phyloP scores from a whole-genome alignment of 495 filamentous ascomycete genomes.

The Neurospora sp. region DNA sequence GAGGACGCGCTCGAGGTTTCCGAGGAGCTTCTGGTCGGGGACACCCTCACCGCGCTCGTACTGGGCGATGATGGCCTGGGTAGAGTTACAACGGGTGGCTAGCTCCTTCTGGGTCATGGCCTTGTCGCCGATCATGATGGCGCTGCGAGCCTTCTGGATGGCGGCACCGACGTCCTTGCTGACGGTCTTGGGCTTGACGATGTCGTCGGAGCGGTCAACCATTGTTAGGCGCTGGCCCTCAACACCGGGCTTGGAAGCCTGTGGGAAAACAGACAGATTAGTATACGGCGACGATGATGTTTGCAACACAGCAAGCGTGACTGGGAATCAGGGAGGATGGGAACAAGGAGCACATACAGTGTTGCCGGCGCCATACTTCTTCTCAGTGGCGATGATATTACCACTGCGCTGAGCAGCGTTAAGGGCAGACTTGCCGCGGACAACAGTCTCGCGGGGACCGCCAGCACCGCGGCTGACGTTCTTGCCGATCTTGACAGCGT shows the following conservation, averaged over 20 bases:
- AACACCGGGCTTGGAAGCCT: slow-evolving; percentile 48
- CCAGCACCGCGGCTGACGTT: slow-evolving; percentile 56
- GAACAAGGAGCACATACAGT: slow-evolving; percentile 46
- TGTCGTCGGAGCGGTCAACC: slow-evolving; percentile 95
- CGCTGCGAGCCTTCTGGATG: slow-evolving; percentile 62
- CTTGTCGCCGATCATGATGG: slow-evolving; percentile 57
- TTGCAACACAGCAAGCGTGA: neutral
- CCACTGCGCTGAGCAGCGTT: slow-evolving; percentile 85
- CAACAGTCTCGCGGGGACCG: slow-evolving; percentile 67
- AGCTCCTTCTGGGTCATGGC: slow-evolving; percentile 92
- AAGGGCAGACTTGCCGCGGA: slow-evolving; percentile 74
- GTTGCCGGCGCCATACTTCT: slow-evolving; percentile 76
- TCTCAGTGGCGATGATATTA: slow-evolving; percentile 72
- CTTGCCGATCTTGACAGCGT: slow-evolving; percentile 84
- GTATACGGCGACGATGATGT: neutral
- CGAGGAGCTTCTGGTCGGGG: slow-evolving; percentile 77
- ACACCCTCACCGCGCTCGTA: slow-evolving; percentile 75
- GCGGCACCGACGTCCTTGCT: slow-evolving; percentile 69
- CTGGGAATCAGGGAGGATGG: neutral
- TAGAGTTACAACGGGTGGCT: slow-evolving; percentile 88
- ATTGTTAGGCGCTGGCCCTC: slow-evolving; percentile 97
- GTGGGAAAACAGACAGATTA: slow-evolving; percentile 5
- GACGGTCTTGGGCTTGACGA: slow-evolving; percentile 89
- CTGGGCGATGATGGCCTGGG: slow-evolving; percentile 64
- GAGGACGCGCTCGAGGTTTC: slow-evolving; percentile 70